Conservation (phyloP, 495 filamentous ascomycete species). For the Pyrenopolyporus hunteri region DNA sequence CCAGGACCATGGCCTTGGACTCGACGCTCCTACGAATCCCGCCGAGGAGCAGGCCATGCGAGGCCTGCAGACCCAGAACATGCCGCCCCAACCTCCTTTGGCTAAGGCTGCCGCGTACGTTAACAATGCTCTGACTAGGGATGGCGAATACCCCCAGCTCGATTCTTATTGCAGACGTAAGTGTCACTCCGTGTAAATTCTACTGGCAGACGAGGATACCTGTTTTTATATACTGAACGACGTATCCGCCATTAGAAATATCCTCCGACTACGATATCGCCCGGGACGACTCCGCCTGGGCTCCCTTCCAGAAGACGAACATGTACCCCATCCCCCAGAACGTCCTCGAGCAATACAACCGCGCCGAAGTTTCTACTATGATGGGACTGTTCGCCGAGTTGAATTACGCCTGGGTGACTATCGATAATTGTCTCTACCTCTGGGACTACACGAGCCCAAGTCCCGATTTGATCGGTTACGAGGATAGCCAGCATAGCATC, state of each 20-base stretch:
- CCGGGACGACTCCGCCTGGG: conserved; percentile 69
- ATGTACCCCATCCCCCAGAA: conserved; percentile 85
- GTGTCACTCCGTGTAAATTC: conserved; percentile 41
- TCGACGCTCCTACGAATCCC: conserved; percentile 39
- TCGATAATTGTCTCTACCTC: conserved; percentile 93
- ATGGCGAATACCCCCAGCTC: conserved; percentile 84
- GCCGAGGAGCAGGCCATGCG: conserved; percentile 26
- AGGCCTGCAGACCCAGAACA: conserved; percentile 39
- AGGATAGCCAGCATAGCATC: conserved; percentile 85
- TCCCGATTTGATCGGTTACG: conserved; percentile 88
- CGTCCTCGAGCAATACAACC: conserved; percentile 89
- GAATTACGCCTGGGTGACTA: conserved; percentile 92
- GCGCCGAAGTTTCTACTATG: conserved; percentile 77
- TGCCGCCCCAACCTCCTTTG: conserved; percentile 63
- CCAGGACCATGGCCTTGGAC: conserved; percentile 40
- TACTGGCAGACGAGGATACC: too few relatives aligned
- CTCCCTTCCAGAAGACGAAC: conserved; percentile 82
- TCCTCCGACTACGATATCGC: conserved; percentile 89
- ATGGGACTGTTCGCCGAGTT: conserved; percentile 94
- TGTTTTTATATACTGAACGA: conserved; percentile 4
- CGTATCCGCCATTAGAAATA: conserved; percentile 63
- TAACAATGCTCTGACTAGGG: conserved; percentile 74
- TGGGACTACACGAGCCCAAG: conserved; percentile 95
- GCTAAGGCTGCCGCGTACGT: conserved; percentile 83
- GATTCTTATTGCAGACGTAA: conserved; percentile 89